phyloP scores from a whole-genome alignment of 257 asterid genomes.

The Nicotiana obtusifolia region DNA sequence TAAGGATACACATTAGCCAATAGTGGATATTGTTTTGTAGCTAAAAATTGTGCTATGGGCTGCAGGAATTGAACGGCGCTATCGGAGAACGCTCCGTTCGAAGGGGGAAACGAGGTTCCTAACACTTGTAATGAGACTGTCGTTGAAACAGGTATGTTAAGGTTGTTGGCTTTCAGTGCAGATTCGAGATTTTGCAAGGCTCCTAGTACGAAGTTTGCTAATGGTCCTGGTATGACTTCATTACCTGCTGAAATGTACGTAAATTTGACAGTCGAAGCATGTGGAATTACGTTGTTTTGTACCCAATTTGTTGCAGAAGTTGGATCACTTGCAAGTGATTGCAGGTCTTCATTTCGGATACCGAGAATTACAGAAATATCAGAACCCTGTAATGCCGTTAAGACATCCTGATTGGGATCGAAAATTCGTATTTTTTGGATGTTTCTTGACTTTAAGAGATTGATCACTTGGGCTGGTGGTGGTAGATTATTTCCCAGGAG shows the following conservation, averaged over 20 bases:
- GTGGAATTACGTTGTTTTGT: slow-evolving; percentile 20
- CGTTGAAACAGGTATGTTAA: slow-evolving; percentile 25
- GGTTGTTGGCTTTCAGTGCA: slow-evolving; percentile 10
- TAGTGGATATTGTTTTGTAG: slow-evolving; percentile 20
- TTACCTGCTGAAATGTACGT: slow-evolving; percentile 33
- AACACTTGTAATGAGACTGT: slow-evolving; percentile 20
- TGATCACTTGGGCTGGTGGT: slow-evolving; percentile 15
- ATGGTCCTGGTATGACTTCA: slow-evolving; percentile 36
- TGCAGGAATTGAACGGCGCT: not conserved
- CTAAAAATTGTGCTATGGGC: slow-evolving; percentile 14
- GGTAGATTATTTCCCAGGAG: slow-evolving; percentile 34
- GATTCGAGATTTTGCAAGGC: slow-evolving; percentile 33
- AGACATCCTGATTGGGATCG: slow-evolving; percentile 22
- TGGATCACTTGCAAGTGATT: slow-evolving; percentile 17
- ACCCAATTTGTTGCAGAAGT: slow-evolving; percentile 33
- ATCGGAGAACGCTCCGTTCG: slow-evolving; percentile 13
- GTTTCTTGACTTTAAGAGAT: slow-evolving; percentile 13
- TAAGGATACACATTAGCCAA: slow-evolving; percentile 36
- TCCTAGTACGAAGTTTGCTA: slow-evolving; percentile 18
- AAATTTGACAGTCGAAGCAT: not conserved
- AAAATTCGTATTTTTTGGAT: slow-evolving; percentile 22
- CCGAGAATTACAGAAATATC: slow-evolving; percentile 27
- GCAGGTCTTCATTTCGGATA: slow-evolving; percentile 24
- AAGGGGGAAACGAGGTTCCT: slow-evolving; percentile 36
- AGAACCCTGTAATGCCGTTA: slow-evolving; percentile 27